Base-by-base conservation (phyloP, 2,329 filamentous ascomycete genomes). In the Stemphylium lycopersici region DNA sequence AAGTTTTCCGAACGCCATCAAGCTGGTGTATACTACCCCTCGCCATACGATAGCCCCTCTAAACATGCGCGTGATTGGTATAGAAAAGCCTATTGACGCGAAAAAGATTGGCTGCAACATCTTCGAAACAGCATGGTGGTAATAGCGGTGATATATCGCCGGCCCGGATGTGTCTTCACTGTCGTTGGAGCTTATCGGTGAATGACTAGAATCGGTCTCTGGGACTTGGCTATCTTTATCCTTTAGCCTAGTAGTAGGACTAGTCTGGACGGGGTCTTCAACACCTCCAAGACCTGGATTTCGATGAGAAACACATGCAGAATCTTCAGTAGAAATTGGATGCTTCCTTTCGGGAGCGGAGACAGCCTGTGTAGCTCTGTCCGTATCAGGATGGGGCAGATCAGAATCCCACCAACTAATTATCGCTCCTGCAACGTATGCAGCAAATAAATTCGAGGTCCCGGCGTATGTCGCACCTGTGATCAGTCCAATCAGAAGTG, bases 71-170 rank as follows among this genome's bases (percentile, higher is more conserved):
- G 82, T 84, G 26, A 93, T 87, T 0, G 90, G 90, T 1, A 95
- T 89, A 0, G 90, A 87, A 68, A 93, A 93, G 0, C 90, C 90
- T 32, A 93, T 88, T 0, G 83, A 85, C 2, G 82, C 89, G 65
- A 93, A 93, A 74, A 93, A 92, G 52, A 91, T 82, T 0, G 90
- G 89, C 44, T 85, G 85, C 0, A 93, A 70, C 0, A 92, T 77
- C 7, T 77, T 77, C 2, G 83, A 68, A 0, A 81, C 74, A 0
- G 78, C 70, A 18, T 75, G 68, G 7, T 73, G 67, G 62, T 80
- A 83, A 64, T 80, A 83, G n/a, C 61, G 67, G 26, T 79, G 69
- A 54, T 81, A 85, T 6, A 81, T 68, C 29, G 59, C 62, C 1
- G 60, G 29, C 3, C 72, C 69, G 31, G 60, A 55, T 3, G 61